Base-by-base conservation (phyloP, 768 basidiomycete genomes). In the Naematelia encephala region DNA sequence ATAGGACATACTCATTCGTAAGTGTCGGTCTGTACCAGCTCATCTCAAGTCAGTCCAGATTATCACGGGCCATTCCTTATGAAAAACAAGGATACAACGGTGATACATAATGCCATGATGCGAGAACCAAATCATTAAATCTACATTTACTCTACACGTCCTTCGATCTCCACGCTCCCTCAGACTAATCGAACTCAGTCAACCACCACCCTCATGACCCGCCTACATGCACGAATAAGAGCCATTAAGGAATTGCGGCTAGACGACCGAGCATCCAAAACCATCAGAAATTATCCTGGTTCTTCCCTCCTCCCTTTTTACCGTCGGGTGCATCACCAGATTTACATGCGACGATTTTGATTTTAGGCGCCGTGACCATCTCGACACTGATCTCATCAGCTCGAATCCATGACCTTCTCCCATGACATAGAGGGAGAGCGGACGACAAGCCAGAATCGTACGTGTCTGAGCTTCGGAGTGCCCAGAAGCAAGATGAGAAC, bases 301-400 rank as follows among this genome's bases (percentile, higher is more conserved):
- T 39, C 34, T 39, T 39, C 34, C 29, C 44, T 26, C 43, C 54
- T 5, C 68, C 61, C 79, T 90, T 90, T 82, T 89, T 91, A 57
- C 84, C 85, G 22, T 85, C 83, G 67, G 90, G 88, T 16, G 87
- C 89, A 65, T 92, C 91, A 29, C 89, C 90, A 72, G 89, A 90
- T 83, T 97, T 98, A 81, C 94, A 97, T 4, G 96, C 94, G 64
- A 99, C 92, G 60, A 99, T 97, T 82, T 97, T 96, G 78, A 96
- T 90, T 76, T 88, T 85, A 26, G 84, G 82, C 19, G 73, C 73
- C 3, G 88, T 73, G 14, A 77, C 71, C 47, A 62, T 59, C 27
- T 77, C 76, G 21, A 63, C 54, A 8, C 60, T 59, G 44, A 26
- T 19, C 62, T 39, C 59, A 51, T 49, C 48, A 61, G 60, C 54